Percentiles rank a stretch among this genome's conserved stretches.
phyloP scores from a whole-genome alignment of 78 protist genomes.

The Cavenderia fasciculata region DNA sequence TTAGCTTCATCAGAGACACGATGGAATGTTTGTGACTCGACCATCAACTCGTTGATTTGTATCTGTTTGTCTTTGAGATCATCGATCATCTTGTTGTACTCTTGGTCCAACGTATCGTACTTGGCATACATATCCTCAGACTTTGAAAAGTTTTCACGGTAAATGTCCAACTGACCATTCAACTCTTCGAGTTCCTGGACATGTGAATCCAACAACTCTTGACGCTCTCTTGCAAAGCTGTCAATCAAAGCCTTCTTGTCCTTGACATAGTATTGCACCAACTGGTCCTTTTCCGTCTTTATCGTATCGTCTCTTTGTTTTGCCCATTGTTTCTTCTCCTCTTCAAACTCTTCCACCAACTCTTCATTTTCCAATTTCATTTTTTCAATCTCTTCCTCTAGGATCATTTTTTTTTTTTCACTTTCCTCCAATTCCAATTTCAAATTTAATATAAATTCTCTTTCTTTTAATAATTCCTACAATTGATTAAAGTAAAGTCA shows the following conservation, averaged over 20 bases:
- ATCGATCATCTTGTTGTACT: background rate
- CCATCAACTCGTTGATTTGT: conserved; percentile 24
- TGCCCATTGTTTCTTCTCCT: background rate
- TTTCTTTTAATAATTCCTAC: conserved; percentile 20
- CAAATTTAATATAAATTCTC: conserved; percentile 11
- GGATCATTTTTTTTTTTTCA: conserved; percentile 40
- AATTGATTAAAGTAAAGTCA: background rate
- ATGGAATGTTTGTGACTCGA: background rate
- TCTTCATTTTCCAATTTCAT: background rate
- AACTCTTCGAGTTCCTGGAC: background rate
- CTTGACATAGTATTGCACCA: background rate
- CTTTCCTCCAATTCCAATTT: background rate
- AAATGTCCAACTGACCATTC: background rate
- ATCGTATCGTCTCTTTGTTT: background rate
- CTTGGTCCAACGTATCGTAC: background rate
- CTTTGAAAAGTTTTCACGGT: conserved; percentile 7
- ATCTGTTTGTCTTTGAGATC: conserved; percentile 52
- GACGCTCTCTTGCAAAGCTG: background rate
- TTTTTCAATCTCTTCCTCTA: background rate
- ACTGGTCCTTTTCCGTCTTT: background rate
- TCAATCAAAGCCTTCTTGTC: background rate
- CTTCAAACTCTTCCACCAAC: background rate
- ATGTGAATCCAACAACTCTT: background rate
- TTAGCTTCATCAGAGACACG: background rate
- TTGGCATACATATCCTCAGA: conserved; percentile 11